Evolutionary conservation across 768 basidiomycete species (phyloP), one percentile per base, ranked within the genome.

Genomic region (Leccinum ochraceum): DNA sequence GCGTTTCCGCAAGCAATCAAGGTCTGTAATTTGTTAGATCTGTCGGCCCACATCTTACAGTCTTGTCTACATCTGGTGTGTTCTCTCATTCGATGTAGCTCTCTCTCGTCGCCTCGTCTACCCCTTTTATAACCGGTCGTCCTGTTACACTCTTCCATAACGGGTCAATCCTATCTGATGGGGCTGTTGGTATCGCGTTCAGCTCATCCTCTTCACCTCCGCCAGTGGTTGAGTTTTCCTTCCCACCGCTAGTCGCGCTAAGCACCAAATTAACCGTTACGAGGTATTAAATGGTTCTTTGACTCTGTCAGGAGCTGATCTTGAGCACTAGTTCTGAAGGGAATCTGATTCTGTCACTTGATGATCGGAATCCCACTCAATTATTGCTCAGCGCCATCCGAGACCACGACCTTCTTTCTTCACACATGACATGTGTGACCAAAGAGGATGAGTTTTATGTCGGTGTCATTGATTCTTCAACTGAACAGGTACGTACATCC

Each of bases 121-220:
- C 92, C 2, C 90, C 90, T 1, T 93, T 93, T 69, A 75, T 90
- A 6, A 92, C 89, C 1, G 92, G 90, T 14, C 76, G 87, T 20
- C 86, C 87, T 1, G 83, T 87, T 30, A 92, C 91, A 0, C 76
- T 93, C 10, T 85, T 92, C 60, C 73, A 80, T 60, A 82, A 88
- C 54, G 75, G 78, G 39, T 68, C 78, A 1, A 79, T 90, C 26
- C 71, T 81, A 58, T 85, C 83, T 0, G 77, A 81, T 7, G 92
- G 92, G 7, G 89, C 90, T 4, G 83, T 92, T 11, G 92, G 90
- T 0, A 59, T 94, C 6, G 88, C 83, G 0, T 63, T 87, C 28
- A 58, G 61, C 51, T 56, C 66, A 49, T 69, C 54, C 11, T 46
- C 36, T 52, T 56, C 61, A 53, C 56, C 60, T 49, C 58, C 60